Percentiles rank a stretch among this genome's conserved stretches.
These are phyloP conservation scores for Tricholoma matsutake DNA, from an alignment of 768 basidiomycete species.

Conservation along the genomic window DNA sequence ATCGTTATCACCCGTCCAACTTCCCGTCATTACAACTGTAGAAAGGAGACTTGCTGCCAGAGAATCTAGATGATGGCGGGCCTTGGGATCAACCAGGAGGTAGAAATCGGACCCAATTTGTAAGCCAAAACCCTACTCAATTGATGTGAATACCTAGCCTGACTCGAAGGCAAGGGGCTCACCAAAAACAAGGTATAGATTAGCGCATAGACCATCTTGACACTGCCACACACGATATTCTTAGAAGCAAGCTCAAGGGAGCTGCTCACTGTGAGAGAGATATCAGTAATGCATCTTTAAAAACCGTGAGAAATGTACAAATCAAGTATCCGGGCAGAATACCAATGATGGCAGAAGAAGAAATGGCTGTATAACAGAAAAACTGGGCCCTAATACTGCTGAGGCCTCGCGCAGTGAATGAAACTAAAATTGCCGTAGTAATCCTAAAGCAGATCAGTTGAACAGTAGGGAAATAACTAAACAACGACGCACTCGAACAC, in stretches of 20 bases:
- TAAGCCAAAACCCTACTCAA: conserved; percentile 65
- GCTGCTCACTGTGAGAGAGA: conserved; percentile 54
- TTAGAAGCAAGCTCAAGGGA: conserved; percentile 83
- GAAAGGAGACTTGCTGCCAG: conserved; percentile 51
- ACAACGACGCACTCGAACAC: conserved; percentile 76
- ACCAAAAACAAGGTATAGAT: conserved; percentile 81
- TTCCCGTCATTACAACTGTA: conserved; percentile 56
- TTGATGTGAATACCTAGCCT: not conserved
- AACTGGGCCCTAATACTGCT: conserved; percentile 72
- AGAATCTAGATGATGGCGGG: conserved; percentile 49
- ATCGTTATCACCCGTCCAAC: conserved; percentile 61
- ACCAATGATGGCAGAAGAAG: conserved; percentile 81
- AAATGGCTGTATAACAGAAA: conserved; percentile 92
- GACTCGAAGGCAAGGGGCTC: conserved; percentile 1
- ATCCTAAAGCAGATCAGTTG: conserved; percentile 48
- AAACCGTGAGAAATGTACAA: conserved; percentile 39
- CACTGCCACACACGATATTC: conserved; percentile 80
- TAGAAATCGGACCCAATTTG: conserved; percentile 84
- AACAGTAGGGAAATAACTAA: not conserved
- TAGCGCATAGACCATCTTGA: conserved; percentile 87
- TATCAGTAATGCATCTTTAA: conserved; percentile 8
- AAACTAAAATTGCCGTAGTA: conserved; percentile 76
- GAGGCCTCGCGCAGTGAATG: conserved; percentile 77
- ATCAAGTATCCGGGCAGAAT: conserved; percentile 90
- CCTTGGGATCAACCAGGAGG: conserved; percentile 61